A percentile compares a stretch with the other conserved stretches of the same genome.
Conservation (phyloP, 768 basidiomycete genomes). For the Trichaptum fuscoviolaceum region DNA sequence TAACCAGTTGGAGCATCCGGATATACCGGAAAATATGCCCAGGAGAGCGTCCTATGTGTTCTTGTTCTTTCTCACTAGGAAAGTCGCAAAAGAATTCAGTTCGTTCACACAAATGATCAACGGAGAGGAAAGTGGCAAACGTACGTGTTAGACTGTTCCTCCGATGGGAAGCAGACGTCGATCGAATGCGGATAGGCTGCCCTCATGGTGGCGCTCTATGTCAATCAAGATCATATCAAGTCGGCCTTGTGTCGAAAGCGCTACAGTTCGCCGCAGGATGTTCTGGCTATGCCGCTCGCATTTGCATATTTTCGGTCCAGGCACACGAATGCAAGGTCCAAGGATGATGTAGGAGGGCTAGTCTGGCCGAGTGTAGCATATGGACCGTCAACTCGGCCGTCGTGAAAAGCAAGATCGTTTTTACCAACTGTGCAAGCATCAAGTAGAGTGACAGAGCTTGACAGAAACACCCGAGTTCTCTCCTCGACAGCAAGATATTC, state of each 20-base stretch:
- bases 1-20: background rate
- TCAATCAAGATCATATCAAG: background rate
- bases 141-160: background rate
- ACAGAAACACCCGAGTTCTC: background rate
- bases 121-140: background rate
- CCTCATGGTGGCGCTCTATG: background rate
- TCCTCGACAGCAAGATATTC: background rate
- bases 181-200: background rate
- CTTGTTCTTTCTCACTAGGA: background rate
- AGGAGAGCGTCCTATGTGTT: background rate
- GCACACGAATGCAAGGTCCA: background rate
- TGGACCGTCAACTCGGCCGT: background rate
- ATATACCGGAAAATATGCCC: background rate
- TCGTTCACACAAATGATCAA: background rate
- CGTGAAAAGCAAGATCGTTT: background rate
- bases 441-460: background rate
- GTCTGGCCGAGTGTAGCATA: background rate
- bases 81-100: background rate
- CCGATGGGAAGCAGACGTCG: background rate
- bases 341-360: background rate
- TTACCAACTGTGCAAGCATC: background rate
- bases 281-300: background rate
- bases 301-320: background rate
- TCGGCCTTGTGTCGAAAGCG: background rate
- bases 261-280: background rate